Evolutionary conservation across 2,329 filamentous ascomycete species (phyloP), one percentile per base, ranked within the genome.

Genomic region (Colletotrichum costaricense): DNA sequence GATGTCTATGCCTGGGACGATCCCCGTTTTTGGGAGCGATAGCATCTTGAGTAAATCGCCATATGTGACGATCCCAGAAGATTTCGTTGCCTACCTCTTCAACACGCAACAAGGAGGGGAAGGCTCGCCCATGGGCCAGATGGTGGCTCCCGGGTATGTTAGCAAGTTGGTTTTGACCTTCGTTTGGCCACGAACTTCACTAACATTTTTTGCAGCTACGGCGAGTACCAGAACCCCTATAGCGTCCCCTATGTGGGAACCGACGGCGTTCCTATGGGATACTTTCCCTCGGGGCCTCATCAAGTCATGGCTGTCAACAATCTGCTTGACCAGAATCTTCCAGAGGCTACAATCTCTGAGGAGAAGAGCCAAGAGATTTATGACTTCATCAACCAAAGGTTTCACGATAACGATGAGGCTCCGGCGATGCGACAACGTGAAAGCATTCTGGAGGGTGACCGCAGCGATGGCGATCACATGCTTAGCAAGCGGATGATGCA

Each of bases 401-500:
- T 98, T 81, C 93, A 95, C 76, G 95, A 97, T 77, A 92, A 92
- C 26, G 92, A 94, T 30, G 91, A 95, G 77, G 89, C 93, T 1
- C 92, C 93, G 0, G 88, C 93, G 33, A 91, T 93, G 75, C 92
- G 93, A 75, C 91, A 93, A 74, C 95, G 95, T 78, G 94, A 94
- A 63, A 89, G 88, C 63, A 90, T 98, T 30, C 85, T 97, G 69
- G 92, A 95, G 33, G 96, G 95, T 16, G 92, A 97, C 78, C 90
- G 93, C 66, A 90, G 92, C 63, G 85, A 90, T 38, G 88, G 90
- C 65, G 83, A 85, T 28, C 90, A 93, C 73, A 88, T 92, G 86
- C 85, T 98, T 74, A 97, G 96, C 81, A 88, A 95, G 78, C 91
- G 93, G 78, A 98, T 98, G 94, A 97, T 98, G 93, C 95, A 98